These are phyloP conservation scores for Herpotrichia juniperi DNA, from an alignment of 2,329 filamentous ascomycete genomes.

Conservation along the genomic window DNA sequence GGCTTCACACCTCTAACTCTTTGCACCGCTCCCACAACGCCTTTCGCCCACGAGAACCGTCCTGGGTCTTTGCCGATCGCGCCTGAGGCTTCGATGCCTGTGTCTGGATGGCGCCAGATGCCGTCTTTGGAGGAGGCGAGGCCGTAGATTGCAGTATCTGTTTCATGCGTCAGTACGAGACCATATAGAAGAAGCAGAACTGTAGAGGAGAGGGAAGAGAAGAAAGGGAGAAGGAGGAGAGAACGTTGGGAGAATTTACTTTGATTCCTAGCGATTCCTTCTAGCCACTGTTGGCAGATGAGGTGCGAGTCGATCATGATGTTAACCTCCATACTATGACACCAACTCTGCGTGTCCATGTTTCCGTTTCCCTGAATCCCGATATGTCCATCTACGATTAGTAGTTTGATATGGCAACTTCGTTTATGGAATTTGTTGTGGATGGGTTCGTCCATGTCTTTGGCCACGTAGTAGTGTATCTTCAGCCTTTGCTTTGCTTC, in stretches of 20 bases:
- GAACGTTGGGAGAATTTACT: slow-evolving; percentile 38
- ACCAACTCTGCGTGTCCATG: slow-evolving; percentile 82
- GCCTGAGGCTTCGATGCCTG: slow-evolving; percentile 48
- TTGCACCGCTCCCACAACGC: slow-evolving; percentile 63
- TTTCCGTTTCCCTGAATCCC: slow-evolving; percentile 79
- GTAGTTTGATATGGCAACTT: slow-evolving; percentile 77
- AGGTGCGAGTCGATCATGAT: slow-evolving; percentile 70
- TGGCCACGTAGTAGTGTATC: slow-evolving; percentile 74
- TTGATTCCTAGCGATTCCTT: slow-evolving; percentile 67
- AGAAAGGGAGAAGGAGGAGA: background rate
- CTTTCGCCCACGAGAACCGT: slow-evolving; percentile 64
- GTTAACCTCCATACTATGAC: slow-evolving; percentile 78
- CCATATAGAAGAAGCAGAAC: too few relatives aligned
- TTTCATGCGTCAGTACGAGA: too few relatives aligned
- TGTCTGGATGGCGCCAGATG: slow-evolving; percentile 62
- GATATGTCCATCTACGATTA: slow-evolving; percentile 73
- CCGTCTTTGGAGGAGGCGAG: slow-evolving; percentile 61
- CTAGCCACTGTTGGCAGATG: slow-evolving; percentile 68
- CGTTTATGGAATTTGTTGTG: slow-evolving; percentile 69
- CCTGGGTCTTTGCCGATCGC: slow-evolving; percentile 57
- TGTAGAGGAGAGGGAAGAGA: background rate
- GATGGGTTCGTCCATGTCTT: slow-evolving; percentile 73
- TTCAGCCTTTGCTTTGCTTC: slow-evolving; percentile 59
- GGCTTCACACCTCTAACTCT: slow-evolving; percentile 57
- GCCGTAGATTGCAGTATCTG: slow-evolving; percentile 65